Percentiles rank a stretch among this genome's conserved stretches.
These are phyloP conservation scores for Elymus sibiricus DNA, from an alignment of 176 grass and related monocot species.

Conservation along the genomic window DNA sequence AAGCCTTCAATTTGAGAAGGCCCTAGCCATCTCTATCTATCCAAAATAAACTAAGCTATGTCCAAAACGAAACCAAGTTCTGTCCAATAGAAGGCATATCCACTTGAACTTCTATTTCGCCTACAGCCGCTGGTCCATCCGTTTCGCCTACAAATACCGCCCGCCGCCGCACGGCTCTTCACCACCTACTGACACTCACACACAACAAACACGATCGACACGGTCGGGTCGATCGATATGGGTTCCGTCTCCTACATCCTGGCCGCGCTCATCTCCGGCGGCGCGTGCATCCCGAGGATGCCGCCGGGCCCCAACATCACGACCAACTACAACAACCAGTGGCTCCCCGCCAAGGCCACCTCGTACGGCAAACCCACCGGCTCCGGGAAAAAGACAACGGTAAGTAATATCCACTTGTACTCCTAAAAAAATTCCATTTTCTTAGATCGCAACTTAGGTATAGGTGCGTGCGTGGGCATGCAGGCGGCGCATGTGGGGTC, in stretches of 20 bases:
- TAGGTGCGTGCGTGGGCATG: background rate
- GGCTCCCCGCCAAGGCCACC: slow-evolving; percentile 52
- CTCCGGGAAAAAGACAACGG: slow-evolving; percentile 64
- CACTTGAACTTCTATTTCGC: too few relatives aligned
- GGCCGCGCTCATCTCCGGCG: slow-evolving; percentile 11
- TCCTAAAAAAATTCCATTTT: background rate
- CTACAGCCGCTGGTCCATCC: background rate
- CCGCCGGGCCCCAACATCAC: slow-evolving; percentile 50
- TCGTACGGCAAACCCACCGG: slow-evolving; percentile 70
- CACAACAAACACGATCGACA: too few relatives aligned
- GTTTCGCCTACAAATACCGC: background rate
- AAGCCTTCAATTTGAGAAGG: too few relatives aligned
- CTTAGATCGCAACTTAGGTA: background rate
- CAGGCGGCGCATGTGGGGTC: slow-evolving; percentile 75
- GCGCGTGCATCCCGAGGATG: slow-evolving; percentile 8
- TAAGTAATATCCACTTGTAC: background rate
- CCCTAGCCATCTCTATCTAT: too few relatives aligned
- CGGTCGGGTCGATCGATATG: background rate
- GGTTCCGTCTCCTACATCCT: background rate
- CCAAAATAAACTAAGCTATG: too few relatives aligned
- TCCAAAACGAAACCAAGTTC: too few relatives aligned
- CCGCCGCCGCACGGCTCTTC: background rate
- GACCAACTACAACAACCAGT: background rate
- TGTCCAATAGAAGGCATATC: too few relatives aligned
- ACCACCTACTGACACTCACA: background rate